These are phyloP conservation scores for Aspergillus viridinutans DNA, from an alignment of 2,329 filamentous ascomycete genomes.

Conservation along the genomic window DNA sequence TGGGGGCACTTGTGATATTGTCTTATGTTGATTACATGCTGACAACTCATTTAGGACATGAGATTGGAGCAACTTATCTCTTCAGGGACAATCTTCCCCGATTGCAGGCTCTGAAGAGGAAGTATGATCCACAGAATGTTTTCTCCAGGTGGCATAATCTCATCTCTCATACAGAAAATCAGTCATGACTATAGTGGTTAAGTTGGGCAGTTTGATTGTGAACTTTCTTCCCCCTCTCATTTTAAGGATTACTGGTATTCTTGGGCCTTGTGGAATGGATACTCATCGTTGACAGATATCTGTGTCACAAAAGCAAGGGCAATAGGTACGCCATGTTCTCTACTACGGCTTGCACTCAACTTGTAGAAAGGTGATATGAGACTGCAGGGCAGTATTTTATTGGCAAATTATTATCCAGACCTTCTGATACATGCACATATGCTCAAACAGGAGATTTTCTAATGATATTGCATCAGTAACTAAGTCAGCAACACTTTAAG, in stretches of 20 bases:
- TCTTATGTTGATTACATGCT: neutral
- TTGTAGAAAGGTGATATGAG: too few species aligned
- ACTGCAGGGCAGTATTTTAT: too few species aligned
- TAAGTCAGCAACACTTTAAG: too few species aligned
- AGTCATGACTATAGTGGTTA: neutral
- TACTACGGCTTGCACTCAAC: too few species aligned
- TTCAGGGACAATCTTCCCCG: slow-evolving; percentile 4
- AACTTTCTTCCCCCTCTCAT: neutral
- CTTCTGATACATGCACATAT: neutral
- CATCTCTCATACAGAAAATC: neutral
- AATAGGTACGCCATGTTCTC: too few species aligned
- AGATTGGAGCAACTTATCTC: neutral
- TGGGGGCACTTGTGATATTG: neutral
- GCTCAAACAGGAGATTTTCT: too few species aligned
- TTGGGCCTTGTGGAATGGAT: too few species aligned
- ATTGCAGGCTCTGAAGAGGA: slow-evolving; percentile 5
- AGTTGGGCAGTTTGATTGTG: neutral
- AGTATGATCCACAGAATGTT: slow-evolving; percentile 6
- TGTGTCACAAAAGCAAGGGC: too few species aligned
- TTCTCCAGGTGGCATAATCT: slow-evolving; percentile 8
- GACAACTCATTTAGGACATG: slow-evolving; percentile 1
- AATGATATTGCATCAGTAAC: too few species aligned
- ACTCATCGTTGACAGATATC: too few species aligned
- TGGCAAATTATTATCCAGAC: too few species aligned
- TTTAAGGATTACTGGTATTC: too few species aligned